These are phyloP conservation scores for Pseudozyma pruni DNA, from an alignment of 1,284 basidiomycete species.

Conservation along the genomic window DNA sequence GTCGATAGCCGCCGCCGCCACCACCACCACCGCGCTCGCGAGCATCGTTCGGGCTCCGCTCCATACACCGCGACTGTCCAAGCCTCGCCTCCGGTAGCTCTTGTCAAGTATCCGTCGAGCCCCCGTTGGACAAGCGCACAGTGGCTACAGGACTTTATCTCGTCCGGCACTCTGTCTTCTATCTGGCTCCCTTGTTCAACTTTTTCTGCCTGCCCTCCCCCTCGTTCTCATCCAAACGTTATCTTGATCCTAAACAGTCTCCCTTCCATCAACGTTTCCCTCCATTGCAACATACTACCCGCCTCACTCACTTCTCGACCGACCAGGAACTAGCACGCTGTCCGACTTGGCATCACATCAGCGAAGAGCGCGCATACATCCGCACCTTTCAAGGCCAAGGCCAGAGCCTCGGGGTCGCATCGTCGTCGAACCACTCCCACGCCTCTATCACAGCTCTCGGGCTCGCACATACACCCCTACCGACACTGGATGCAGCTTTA, in stretches of 20 bases:
- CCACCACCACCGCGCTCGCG: neutral
- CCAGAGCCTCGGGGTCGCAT: no score
- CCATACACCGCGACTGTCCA: neutral
- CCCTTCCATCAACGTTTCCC: constrained; percentile 3
- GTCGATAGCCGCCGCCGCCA: no score
- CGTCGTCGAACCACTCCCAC: no score
- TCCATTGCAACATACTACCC: neutral
- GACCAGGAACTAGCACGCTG: no score
- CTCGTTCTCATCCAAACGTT: neutral
- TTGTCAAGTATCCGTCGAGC: no score
- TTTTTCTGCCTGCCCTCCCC: neutral
- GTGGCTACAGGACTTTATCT: neutral
- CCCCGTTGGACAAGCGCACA: no score
- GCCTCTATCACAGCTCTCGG: no score
- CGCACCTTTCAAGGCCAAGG: no score
- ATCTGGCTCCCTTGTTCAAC: neutral
- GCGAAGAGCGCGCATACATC: neutral
- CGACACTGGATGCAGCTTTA: constrained; percentile 14
- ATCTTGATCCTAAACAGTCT: constrained; percentile 10
- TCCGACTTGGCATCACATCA: neutral
- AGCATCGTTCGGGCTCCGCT: constrained; percentile 8
- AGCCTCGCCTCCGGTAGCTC: no score
- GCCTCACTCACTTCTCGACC: neutral
- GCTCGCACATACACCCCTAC: no score
- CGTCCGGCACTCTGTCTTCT: constrained; percentile 1